Base-by-base conservation (phyloP, 129 eudicot genomes). In the Mikania micrantha region DNA sequence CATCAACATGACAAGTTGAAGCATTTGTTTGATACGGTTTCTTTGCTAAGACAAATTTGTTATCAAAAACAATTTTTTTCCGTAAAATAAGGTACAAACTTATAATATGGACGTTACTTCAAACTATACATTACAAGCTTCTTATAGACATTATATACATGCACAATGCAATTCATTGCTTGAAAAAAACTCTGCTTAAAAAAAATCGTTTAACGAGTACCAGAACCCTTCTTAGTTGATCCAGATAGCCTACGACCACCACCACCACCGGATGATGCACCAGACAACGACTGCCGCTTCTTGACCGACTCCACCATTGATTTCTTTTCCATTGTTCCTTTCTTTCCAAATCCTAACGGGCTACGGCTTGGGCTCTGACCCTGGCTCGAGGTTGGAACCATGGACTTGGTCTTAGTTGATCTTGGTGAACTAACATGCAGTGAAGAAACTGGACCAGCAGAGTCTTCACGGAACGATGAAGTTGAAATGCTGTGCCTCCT, bases 401-500 rank as follows among this genome's bases (percentile, higher is more conserved):
- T 41, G 19, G 90, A 78, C 77, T 74, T 82, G 19, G 95, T 92
- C 66, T 84, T 82, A 0, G 88, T 78, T 0, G 96, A 84, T 69
- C 72, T 79, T 1, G 98, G 84, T 3, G 88, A 63, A 5, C 82
- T 77, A 87, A 91, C 85, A 72, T 81, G 62, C 0, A 66, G 66
- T 10, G 78, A 74, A 40, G 56, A 56, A 17, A 57, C 45, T 6
- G 41, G 28, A 1, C 45, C 32, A 32, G 72, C 19, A 11, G 72
- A 67, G 25, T 88, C 77, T 71, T 88, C 98, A 56, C 86, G 80
- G 57, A 84, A 81, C 5, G 95, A 86, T 2, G 96, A 76, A 13
- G 81, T 77, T 0, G 95, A 86, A 31, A 88, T 63, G 77, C 90
- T 92, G 66, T 88, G 95, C 71, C 98, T 84, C 41, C 95, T 64